phyloP scores from a whole-genome alignment of 2,329 filamentous ascomycete species.

The Chalaropsis thielavioides region DNA sequence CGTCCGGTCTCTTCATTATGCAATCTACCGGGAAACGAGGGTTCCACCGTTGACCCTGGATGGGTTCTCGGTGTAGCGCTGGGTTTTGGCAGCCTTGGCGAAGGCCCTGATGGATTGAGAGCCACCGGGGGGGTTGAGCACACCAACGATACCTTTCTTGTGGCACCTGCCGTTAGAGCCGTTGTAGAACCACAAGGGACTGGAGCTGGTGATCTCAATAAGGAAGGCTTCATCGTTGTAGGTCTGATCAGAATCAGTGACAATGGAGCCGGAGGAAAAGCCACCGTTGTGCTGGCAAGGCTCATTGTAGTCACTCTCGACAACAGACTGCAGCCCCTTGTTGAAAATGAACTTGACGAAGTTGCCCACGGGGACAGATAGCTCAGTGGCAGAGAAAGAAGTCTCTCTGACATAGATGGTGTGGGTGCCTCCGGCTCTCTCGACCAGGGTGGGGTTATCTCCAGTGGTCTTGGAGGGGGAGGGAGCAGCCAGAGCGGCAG shows the following conservation, averaged over 20 bases:
- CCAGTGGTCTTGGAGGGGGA: not conserved
- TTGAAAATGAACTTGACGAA: not conserved
- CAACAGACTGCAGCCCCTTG: not conserved
- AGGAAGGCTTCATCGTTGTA: slow-evolving; percentile 28
- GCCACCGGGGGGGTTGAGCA: too few relatives aligned
- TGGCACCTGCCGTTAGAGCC: slow-evolving; percentile 19
- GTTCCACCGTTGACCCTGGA: too few relatives aligned
- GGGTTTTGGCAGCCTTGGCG: too few relatives aligned
- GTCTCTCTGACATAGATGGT: not conserved
- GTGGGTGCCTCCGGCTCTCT: not conserved
- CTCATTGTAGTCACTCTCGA: not conserved
- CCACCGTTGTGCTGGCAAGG: not conserved
- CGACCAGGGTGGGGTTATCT: not conserved
- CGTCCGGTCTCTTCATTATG: too few relatives aligned
- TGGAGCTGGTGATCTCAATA: slow-evolving; percentile 18
- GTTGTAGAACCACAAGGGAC: not conserved
- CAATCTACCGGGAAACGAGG: too few relatives aligned
- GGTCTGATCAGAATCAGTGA: slow-evolving; percentile 7
- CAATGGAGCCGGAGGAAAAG: not conserved
- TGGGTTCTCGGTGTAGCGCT: too few relatives aligned
- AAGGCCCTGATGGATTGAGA: too few relatives aligned
- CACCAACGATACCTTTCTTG: slow-evolving; percentile 19
- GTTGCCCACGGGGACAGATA: not conserved
- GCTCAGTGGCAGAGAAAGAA: slow-evolving; percentile 34
- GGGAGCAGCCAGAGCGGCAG: not conserved